A percentile compares a stretch with the other conserved stretches of the same genome.
phyloP scores from a whole-genome alignment of 495 filamentous ascomycete species.

The Xylaria nigripes region DNA sequence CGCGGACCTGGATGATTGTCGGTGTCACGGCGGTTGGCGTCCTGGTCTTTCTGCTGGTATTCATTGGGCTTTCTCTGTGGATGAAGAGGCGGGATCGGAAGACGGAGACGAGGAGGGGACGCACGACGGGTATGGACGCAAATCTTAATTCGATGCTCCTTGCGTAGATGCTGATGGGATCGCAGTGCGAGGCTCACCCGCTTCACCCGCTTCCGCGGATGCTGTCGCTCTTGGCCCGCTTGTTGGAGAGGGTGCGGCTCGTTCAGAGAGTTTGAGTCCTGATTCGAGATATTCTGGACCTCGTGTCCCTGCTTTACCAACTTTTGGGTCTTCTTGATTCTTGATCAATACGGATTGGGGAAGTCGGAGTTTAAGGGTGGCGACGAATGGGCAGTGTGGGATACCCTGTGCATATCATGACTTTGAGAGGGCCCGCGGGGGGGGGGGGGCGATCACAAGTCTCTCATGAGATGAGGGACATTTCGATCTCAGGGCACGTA shows the following conservation, averaged over 20 bases:
- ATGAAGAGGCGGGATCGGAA: background rate
- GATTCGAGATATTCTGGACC: background rate
- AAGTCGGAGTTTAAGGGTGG: too few species aligned
- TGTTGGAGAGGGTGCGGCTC: background rate
- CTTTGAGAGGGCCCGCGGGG: too few species aligned
- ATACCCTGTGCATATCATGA: too few species aligned
- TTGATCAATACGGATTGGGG: too few species aligned
- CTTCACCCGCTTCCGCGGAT: background rate
- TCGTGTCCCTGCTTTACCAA: background rate
- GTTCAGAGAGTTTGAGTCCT: background rate
- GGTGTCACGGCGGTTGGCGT: slow-evolving; percentile 10
- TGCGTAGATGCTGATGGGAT: background rate
- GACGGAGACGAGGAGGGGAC: background rate
- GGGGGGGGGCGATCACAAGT: too few species aligned
- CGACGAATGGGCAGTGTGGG: too few species aligned
- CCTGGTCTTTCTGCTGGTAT: slow-evolving; percentile 4
- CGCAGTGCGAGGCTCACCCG: background rate
- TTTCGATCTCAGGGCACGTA: too few species aligned
- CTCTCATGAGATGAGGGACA: too few species aligned
- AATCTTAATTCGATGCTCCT: background rate
- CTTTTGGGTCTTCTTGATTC: too few species aligned
- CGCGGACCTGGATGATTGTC: slow-evolving; percentile 8
- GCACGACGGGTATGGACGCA: background rate
- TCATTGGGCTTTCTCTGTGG: slow-evolving; percentile 8
- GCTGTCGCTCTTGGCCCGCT: background rate